Percentiles rank a stretch among this genome's conserved stretches.
phyloP scores from a whole-genome alignment of 768 basidiomycete genomes.

The Hydnum rufescens region DNA sequence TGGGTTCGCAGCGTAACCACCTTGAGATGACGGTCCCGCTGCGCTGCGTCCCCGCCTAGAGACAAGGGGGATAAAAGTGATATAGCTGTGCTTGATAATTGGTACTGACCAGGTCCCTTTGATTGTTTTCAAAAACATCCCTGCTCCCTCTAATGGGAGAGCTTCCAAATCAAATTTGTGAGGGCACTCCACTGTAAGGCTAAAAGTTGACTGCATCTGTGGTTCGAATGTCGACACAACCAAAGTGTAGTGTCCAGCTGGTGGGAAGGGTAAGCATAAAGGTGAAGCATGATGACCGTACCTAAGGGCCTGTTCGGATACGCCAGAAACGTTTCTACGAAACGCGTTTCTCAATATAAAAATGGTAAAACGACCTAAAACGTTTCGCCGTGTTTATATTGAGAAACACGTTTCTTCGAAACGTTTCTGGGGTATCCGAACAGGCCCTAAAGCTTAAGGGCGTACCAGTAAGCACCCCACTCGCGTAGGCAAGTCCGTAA shows the following conservation, averaged over 20 bases:
- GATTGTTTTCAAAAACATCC: conserved; percentile 57
- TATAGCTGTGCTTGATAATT: neutral
- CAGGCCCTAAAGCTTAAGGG: too few species aligned
- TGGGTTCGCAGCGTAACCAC: conserved; percentile 49
- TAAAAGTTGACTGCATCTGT: conserved; percentile 39
- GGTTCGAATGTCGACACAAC: conserved; percentile 78
- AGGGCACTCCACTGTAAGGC: conserved; percentile 37
- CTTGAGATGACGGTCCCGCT: conserved; percentile 47
- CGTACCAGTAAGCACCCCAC: conserved; percentile 34
- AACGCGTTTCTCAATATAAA: too few species aligned
- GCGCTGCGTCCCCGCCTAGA: conserved; percentile 38
- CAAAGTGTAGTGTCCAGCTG: conserved; percentile 65
- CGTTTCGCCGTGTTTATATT: too few species aligned
- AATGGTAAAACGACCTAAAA: too few species aligned
- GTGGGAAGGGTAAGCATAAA: neutral
- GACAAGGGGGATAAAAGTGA: neutral
- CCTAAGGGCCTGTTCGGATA: neutral
- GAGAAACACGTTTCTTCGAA: too few species aligned
- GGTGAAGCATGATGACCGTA: neutral
- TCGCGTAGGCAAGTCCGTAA: conserved; percentile 46
- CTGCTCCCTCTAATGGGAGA: conserved; percentile 75
- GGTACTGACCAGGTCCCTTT: conserved; percentile 52
- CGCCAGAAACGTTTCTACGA: too few species aligned
- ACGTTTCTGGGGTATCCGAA: too few species aligned
- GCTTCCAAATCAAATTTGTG: conserved; percentile 36